phyloP scores from a whole-genome alignment of 139 green algal genomes.

The Axilococcus clingmanii region DNA sequence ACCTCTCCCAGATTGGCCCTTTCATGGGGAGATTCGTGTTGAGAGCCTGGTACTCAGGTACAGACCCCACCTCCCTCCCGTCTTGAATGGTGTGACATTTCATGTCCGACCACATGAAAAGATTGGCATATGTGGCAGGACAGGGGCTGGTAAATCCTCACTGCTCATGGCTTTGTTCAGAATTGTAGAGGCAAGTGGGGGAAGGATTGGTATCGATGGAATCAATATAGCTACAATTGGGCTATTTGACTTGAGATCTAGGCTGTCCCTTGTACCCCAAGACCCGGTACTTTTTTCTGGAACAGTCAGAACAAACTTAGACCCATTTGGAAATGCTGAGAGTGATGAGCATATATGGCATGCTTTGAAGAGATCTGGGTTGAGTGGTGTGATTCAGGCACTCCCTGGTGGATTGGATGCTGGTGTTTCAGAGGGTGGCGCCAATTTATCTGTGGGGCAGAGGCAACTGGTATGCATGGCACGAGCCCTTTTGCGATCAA shows the following conservation, averaged over 20 bases:
- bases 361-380: conserved; percentile 24
- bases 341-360: conserved; percentile 27
- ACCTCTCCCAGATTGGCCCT: conserved; percentile 39
- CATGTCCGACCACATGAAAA: conserved; percentile 24
- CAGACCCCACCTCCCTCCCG: conserved; percentile 66
- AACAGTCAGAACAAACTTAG: conserved; percentile 82
- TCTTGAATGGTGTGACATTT: conserved; percentile 74
- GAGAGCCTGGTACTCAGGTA: conserved; percentile 70
- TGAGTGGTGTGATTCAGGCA: conserved; percentile 14
- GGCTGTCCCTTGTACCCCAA: conserved; percentile 63
- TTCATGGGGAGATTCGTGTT: conserved; percentile 33
- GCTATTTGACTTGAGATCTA: conserved; percentile 47
- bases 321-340: conserved; percentile 71
- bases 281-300: conserved; percentile 92
- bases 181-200: conserved; percentile 58
- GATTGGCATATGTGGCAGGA: conserved; percentile 40
- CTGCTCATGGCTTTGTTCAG: conserved; percentile 54
- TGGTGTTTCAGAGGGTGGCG: conserved; percentile 71
- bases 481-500: conserved; percentile 64
- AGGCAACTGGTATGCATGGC: conserved; percentile 88
- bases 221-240: conserved; percentile 69
- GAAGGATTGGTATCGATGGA: conserved; percentile 78
- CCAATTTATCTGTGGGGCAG: conserved; percentile 81
- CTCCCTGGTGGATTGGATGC: conserved; percentile 28
- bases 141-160: conserved; percentile 48